Evolutionary conservation across 139 green algal genomes (phyloP).

Genomic region (Coelastrella sp.): DNA sequence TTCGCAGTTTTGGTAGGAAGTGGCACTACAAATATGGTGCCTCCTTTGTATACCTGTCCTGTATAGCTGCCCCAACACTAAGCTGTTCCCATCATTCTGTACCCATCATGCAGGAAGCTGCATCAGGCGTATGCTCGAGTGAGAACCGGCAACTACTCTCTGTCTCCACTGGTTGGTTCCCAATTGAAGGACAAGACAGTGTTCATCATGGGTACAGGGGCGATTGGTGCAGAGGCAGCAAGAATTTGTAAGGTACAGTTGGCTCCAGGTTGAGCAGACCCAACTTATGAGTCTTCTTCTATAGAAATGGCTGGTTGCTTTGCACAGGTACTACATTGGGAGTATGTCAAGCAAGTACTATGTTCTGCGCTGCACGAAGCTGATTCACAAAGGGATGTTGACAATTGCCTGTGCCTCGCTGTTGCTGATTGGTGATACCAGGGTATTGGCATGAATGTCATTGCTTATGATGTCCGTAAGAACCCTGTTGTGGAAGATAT

Average conservation of each 20-base stretch:
- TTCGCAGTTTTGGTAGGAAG: no score
- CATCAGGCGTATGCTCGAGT: constrained; percentile 65
- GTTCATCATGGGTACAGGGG: constrained; percentile 86
- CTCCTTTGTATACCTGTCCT: neutral
- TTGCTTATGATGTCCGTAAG: constrained; percentile 69
- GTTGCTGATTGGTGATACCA: neutral
- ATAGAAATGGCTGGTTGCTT: no score
- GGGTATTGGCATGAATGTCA: constrained; percentile 73
- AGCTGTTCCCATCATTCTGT: neutral
- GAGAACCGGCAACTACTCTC: constrained; percentile 76
- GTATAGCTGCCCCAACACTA: neutral
- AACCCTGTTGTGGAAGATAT: constrained; percentile 64
- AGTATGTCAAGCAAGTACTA: no score
- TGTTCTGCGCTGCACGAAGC: neutral
- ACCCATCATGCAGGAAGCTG: constrained; percentile 64
- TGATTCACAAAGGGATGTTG: neutral
- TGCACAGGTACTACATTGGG: no score
- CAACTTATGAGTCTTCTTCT: neutral
- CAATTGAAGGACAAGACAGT: constrained; percentile 79
- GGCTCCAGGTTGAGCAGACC: neutral
- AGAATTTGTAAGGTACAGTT: constrained; percentile 62
- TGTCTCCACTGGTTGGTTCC: constrained; percentile 82
- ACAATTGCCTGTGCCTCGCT: neutral
- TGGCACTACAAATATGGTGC: neutral
- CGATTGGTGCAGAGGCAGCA: constrained; percentile 74